These are phyloP conservation scores for Penicillium salamii DNA, from an alignment of 495 filamentous ascomycete genomes.

Conservation along the genomic window DNA sequence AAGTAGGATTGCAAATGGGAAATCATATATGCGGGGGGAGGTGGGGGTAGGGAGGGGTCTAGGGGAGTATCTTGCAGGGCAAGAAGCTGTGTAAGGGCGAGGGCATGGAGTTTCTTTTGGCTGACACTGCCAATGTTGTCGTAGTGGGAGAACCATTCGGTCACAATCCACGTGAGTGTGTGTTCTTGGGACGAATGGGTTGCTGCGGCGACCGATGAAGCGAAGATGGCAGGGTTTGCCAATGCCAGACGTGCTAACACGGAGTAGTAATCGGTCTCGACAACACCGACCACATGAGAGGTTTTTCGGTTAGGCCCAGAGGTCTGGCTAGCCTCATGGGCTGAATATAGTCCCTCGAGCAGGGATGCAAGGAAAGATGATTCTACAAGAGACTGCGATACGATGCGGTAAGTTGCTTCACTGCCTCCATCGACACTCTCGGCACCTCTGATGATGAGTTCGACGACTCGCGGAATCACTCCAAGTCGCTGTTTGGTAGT, in stretches of 20 bases:
- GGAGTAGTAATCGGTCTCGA: slow-evolving; percentile 77
- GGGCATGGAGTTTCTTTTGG: slow-evolving; percentile 74
- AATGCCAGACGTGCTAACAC: slow-evolving; percentile 79
- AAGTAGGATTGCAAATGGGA: slow-evolving; percentile 61
- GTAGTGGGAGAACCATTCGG: slow-evolving; percentile 87
- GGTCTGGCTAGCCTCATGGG: slow-evolving; percentile 70
- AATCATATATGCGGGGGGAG: slow-evolving; percentile 52
- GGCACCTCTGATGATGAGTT: slow-evolving; percentile 68
- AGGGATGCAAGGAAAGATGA: slow-evolving; percentile 63
- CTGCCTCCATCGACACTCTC: slow-evolving; percentile 68
- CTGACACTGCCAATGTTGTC: slow-evolving; percentile 73
- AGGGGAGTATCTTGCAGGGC: slow-evolving; percentile 55
- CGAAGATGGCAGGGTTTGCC: slow-evolving; percentile 62
- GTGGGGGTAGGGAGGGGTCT: slow-evolving; percentile 23
- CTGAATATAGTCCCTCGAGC: slow-evolving; percentile 66
- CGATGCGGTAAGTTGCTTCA: slow-evolving; percentile 56
- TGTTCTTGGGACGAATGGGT: slow-evolving; percentile 43
- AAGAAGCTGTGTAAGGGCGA: slow-evolving; percentile 79
- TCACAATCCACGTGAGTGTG: slow-evolving; percentile 67
- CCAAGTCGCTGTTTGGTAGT: slow-evolving; percentile 65
- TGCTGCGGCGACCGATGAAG: slow-evolving; percentile 48
- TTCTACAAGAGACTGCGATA: slow-evolving; percentile 68
- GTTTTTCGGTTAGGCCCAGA: slow-evolving; percentile 68
- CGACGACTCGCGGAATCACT: slow-evolving; percentile 62
- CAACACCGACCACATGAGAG: slow-evolving; percentile 60